A percentile compares a stretch with the other conserved stretches of the same genome.
Conservation (phyloP, 1,284 basidiomycete species). For the Cryptococcus sp. region DNA sequence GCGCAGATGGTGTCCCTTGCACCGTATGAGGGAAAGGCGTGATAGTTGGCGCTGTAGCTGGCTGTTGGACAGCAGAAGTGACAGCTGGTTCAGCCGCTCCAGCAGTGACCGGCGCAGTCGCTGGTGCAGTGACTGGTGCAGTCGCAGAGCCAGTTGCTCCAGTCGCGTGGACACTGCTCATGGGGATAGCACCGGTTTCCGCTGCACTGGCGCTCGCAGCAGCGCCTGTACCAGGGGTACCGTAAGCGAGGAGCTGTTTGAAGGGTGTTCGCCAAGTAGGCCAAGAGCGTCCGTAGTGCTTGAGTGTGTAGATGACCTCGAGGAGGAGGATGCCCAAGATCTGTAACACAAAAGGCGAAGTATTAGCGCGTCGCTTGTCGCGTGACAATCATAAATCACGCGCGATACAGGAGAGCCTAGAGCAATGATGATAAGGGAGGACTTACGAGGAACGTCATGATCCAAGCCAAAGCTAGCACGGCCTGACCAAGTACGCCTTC, state of each 20-base stretch:
- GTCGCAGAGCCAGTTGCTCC: not conserved
- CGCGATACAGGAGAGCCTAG: not conserved
- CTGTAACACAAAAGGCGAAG: slow-evolving; percentile 14
- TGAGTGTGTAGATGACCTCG: slow-evolving; percentile 37
- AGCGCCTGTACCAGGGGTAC: slow-evolving; percentile 2
- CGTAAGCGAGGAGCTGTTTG: slow-evolving; percentile 28
- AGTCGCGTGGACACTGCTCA: not conserved
- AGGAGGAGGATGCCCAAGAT: slow-evolving; percentile 40
- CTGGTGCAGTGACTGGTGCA: not conserved
- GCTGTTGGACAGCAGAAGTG: not conserved
- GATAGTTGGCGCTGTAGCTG: too few relatives aligned
- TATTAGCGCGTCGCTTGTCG: not conserved
- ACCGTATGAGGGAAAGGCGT: too few relatives aligned
- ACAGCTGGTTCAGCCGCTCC: not conserved
- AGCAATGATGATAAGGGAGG: not conserved
- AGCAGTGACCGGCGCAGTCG: not conserved
- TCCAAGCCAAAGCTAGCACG: slow-evolving; percentile 39
- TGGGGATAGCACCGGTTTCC: not conserved
- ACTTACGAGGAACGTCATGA: slow-evolving; percentile 33
- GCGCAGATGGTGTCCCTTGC: too few relatives aligned
- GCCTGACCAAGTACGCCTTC: slow-evolving; percentile 30
- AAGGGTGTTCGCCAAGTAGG: slow-evolving; percentile 38
- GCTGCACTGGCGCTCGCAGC: not conserved
- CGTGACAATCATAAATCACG: not conserved
- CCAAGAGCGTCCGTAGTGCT: slow-evolving; percentile 25